Percentiles rank a stretch among this genome's conserved stretches.
These are phyloP conservation scores for Hypoxylon lienhwacheense DNA, from an alignment of 495 filamentous ascomycete species.

Conservation along the genomic window DNA sequence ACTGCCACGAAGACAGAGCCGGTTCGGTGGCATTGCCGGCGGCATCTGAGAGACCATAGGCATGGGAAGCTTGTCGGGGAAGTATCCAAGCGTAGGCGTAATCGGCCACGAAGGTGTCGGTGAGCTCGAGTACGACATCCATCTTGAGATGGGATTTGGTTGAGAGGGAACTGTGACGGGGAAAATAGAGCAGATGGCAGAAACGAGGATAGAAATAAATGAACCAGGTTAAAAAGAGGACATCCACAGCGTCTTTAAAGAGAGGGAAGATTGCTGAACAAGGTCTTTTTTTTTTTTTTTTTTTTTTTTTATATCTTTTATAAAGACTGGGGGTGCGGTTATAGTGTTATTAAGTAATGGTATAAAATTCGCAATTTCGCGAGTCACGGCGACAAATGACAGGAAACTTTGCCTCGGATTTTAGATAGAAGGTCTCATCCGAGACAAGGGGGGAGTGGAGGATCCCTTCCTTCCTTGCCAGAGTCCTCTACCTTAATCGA, in stretches of 20 bases:
- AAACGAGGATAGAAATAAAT: conserved; percentile 2
- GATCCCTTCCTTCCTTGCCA: conserved; percentile 22
- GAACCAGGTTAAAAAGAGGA: conserved; percentile 12
- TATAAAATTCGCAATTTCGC: conserved; percentile 35
- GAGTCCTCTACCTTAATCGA: conserved; percentile 6
- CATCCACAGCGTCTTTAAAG: background rate
- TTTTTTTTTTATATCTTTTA: too few species aligned
- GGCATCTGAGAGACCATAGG: conserved; percentile 46
- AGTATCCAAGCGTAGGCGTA: conserved; percentile 71
- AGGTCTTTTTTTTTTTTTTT: too few species aligned
- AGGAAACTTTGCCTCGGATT: conserved; percentile 19
- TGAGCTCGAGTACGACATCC: conserved; percentile 88
- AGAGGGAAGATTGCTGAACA: conserved; percentile 17
- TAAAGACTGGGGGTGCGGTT: too few species aligned
- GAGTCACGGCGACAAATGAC: conserved; percentile 12
- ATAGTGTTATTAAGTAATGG: too few species aligned
- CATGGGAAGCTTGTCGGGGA: conserved; percentile 58
- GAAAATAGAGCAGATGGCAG: background rate
- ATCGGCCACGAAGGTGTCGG: conserved; percentile 84
- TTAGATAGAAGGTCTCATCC: conserved; percentile 17
- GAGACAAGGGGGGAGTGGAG: background rate
- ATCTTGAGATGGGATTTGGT: conserved; percentile 52
- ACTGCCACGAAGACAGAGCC: conserved; percentile 55
- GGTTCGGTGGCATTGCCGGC: conserved; percentile 43
- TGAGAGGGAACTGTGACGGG: conserved; percentile 1